These are phyloP conservation scores for Fusarium palustre DNA, from an alignment of 2,329 filamentous ascomycete species.

Conservation along the genomic window DNA sequence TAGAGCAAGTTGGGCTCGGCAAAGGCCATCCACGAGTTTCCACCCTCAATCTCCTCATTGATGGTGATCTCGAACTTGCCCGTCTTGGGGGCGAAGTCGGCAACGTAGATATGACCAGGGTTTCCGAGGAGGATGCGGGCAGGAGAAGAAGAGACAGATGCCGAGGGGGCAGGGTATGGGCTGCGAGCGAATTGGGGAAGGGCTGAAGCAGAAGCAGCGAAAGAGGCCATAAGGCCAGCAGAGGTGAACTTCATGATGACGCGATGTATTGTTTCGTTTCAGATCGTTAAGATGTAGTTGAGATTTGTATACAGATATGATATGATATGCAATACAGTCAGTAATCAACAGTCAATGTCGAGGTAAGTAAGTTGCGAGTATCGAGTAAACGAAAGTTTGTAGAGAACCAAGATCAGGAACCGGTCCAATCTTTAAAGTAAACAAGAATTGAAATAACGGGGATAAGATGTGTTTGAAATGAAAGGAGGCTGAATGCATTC, in stretches of 20 bases:
- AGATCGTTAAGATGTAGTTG: neutral
- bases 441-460: neutral
- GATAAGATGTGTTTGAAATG: conserved; percentile 6
- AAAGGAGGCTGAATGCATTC: conserved; percentile 28
- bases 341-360: conserved; percentile 26
- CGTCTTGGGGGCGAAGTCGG: conserved; percentile 55
- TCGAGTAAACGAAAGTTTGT: conserved; percentile 11
- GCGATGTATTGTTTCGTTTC: conserved; percentile 14
- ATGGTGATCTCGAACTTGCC: conserved; percentile 53
- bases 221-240: conserved; percentile 37
- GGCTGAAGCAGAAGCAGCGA: conserved; percentile 35
- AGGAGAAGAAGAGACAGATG: conserved; percentile 16
- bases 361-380: conserved; percentile 5
- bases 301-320: neutral
- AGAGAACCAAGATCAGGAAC: conserved; percentile 19
- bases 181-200: conserved; percentile 31
- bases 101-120: conserved; percentile 55
- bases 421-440: conserved; percentile 29
- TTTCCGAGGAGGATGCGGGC: conserved; percentile 56
- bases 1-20: conserved; percentile 56
- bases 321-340: neutral
- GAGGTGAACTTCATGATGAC: conserved; percentile 40
- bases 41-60: conserved; percentile 50
- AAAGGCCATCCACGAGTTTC: conserved; percentile 61
- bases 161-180: conserved; percentile 18